Percentiles rank a stretch among this genome's conserved stretches.
These are phyloP conservation scores for Tagetes erecta DNA, from an alignment of 129 eudicot species.

Conservation along the genomic window DNA sequence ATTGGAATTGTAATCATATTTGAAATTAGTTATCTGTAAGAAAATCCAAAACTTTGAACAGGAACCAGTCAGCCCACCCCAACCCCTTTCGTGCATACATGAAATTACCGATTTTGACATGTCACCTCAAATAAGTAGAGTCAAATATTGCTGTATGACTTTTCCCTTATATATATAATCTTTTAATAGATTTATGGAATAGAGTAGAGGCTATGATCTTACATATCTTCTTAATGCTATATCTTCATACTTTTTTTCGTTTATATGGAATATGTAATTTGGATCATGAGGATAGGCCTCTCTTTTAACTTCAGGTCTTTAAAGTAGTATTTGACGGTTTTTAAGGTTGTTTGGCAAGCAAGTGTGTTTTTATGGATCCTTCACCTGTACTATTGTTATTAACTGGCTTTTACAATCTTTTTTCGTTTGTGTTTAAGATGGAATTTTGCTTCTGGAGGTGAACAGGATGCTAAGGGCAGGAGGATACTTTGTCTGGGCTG, in stretches of 20 bases:
- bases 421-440: constrained; percentile 53
- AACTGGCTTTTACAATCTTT: constrained; percentile 13
- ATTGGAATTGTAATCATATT: not conserved
- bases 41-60: not conserved
- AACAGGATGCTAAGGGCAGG: constrained; percentile 87
- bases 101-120: not conserved
- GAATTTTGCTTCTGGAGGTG: constrained; percentile 88
- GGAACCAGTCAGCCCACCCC: not conserved
- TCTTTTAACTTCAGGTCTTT: constrained; percentile 4
- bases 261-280: not conserved
- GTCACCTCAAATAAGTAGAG: constrained; percentile 5
- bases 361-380: constrained; percentile 16
- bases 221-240: not conserved
- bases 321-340: not conserved
- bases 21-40: not conserved
- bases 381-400: constrained; percentile 21
- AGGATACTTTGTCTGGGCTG: constrained; percentile 86
- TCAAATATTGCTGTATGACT: not conserved
- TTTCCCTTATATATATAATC: not conserved
- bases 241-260: not conserved
- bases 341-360: not conserved
- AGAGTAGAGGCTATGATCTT: not conserved
- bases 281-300: constrained; percentile 12
- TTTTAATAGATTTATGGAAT: not conserved
- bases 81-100: not conserved